A percentile compares a stretch with the other conserved stretches of the same genome.
Evolutionary conservation across 1,139 yeast species (phyloP).

Genomic region (Candida tetrigidarum): DNA sequence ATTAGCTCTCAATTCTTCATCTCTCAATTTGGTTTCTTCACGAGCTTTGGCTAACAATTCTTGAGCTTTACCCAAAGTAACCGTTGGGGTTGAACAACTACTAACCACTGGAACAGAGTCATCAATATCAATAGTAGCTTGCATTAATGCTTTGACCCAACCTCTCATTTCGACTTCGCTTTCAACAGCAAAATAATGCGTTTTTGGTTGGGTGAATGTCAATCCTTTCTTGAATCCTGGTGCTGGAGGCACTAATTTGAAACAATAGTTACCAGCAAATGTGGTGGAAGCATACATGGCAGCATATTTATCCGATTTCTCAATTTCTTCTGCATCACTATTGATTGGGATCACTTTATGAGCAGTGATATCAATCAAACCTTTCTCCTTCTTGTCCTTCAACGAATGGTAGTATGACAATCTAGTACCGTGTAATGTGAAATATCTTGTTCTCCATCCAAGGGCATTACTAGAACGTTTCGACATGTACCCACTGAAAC

Average conservation of each 20-base stretch:
- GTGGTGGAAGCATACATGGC: constrained; percentile 91
- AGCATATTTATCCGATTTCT: constrained; percentile 73
- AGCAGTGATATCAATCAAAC: constrained; percentile 93
- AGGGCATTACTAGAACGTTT: constrained; percentile 82
- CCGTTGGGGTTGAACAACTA: constrained; percentile 93
- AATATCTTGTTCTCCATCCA: constrained; percentile 92
- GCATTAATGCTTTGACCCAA: constrained; percentile 95
- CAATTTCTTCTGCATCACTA: constrained; percentile 59
- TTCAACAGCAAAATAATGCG: constrained; percentile 96
- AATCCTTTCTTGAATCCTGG: constrained; percentile 96
- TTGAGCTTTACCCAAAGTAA: constrained; percentile 83
- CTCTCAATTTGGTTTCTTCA: constrained; percentile 67
- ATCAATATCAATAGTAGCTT: constrained; percentile 95
- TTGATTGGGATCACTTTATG: constrained; percentile 77
- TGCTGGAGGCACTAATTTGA: constrained; percentile 94
- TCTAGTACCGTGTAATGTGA: constrained; percentile 90
- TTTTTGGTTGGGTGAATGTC: constrained; percentile 94
- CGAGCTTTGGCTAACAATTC: constrained; percentile 82
- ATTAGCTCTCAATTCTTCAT: constrained; percentile 52
- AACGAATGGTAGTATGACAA: constrained; percentile 84
- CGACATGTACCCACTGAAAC: constrained; percentile 93
- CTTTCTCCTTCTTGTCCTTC: constrained; percentile 83
- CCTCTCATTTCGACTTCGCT: constrained; percentile 88
- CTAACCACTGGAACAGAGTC: constrained; percentile 93
- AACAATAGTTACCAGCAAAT: constrained; percentile 90